Conservation (phyloP, 2,329 filamentous ascomycete species). For the Fusarium ambrosium region DNA sequence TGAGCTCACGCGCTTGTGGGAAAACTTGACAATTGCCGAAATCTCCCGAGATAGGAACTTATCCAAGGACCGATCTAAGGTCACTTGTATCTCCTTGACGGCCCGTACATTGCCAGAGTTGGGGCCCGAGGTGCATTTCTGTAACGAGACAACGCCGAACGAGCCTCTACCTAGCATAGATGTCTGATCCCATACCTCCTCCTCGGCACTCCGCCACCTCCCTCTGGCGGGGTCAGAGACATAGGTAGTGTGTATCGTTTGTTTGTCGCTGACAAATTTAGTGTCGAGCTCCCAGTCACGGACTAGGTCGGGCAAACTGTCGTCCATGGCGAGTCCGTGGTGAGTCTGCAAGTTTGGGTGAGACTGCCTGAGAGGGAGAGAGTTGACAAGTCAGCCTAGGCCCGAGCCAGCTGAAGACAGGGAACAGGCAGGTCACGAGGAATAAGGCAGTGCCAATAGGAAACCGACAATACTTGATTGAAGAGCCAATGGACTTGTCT, state of each 20-base stretch:
- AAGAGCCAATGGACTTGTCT: not conserved
- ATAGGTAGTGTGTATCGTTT: not conserved
- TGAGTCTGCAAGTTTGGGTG: not conserved
- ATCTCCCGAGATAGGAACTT: conserved; percentile 1
- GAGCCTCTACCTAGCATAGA: not conserved
- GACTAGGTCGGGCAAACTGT: not conserved
- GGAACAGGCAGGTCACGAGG: not conserved
- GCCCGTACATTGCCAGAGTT: not conserved
- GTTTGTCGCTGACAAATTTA: not conserved
- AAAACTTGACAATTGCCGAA: conserved; percentile 5
- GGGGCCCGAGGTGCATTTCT: not conserved
- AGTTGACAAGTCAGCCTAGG: not conserved
- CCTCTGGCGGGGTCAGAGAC: not conserved
- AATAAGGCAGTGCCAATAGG: not conserved
- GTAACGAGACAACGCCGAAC: not conserved
- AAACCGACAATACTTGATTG: not conserved
- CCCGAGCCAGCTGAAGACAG: not conserved
- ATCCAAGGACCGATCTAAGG: no score
- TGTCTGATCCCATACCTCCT: not conserved
- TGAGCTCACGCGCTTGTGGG: not conserved
- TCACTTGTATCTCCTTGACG: conserved; percentile 3
- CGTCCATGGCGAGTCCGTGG: not conserved
- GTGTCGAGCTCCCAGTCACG: not conserved
- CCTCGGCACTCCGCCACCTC: not conserved
- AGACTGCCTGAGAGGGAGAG: not conserved